Evolutionary conservation across 2,329 filamentous ascomycete genomes (phyloP), one percentile per base, ranked within the genome.

Genomic region (Fusarium longipes): DNA sequence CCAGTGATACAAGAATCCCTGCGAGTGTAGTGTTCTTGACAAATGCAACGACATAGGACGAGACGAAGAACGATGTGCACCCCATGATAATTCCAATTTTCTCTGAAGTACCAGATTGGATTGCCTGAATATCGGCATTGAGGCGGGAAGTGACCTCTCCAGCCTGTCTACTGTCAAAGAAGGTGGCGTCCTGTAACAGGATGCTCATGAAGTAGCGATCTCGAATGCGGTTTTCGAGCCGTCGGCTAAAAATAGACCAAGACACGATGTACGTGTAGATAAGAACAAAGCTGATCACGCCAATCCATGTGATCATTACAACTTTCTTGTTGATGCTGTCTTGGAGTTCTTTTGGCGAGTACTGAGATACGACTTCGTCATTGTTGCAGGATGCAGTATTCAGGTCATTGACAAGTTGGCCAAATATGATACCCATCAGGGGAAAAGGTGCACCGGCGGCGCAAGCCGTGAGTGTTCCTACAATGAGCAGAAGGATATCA

Each of bases 31-130:
- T 80, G 68, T 90, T 82, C 70, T 89, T 87, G 73, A 88, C 85
- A 65, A 92, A 92, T 3, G 88, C 88, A 17, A 92, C 85, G 6
- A 89, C 80, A 63, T 90, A 91, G 5, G 89, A 86, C 0, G 89
- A 87, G 52, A 91, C 73, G 72, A 91, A 91, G 75, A 91, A 92
- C 3, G 87, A 87, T 11, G 86, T 75, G 49, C 84, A 88, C 24
- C 84, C 83, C 6, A 92, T 81, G 66, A 86, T 84, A 32, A 91
- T 85, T 50, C 89, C 89, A 17, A 91, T 89, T 74, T 92, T 92
- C 76, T 92, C 90, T 2, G 87, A 89, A 0, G 89, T 91, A 15
- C 90, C 90, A 0, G 85, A 84, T 70, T 90, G 89, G 50, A 92
- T 87, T 2, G 86, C 84, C 59, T 89, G 85, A 32, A 91, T 89